Percentiles rank a stretch among this genome's conserved stretches.
Conservation (phyloP, 768 basidiomycete genomes). For the Amanita rubescens region DNA sequence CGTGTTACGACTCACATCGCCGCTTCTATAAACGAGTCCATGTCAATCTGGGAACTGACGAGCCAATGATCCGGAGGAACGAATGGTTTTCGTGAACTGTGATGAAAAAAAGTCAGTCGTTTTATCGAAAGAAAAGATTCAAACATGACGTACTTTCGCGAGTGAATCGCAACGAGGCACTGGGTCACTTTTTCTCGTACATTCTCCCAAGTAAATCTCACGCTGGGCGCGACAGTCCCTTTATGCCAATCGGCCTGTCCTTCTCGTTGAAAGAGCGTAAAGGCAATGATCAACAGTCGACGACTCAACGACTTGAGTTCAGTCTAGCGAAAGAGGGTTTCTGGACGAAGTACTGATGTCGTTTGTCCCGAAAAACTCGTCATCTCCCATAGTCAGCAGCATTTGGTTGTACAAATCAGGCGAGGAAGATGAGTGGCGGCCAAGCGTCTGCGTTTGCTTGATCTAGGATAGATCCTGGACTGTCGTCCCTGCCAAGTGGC, state of each 20-base stretch:
- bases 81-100: conserved; percentile 79
- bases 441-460: conserved; percentile 40
- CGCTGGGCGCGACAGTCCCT: conserved; percentile 21
- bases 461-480: conserved; percentile 27
- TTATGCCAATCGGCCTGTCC: conserved; percentile 26
- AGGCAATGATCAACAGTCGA: conserved; percentile 80
- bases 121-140: conserved; percentile 5
- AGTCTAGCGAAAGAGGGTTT: conserved; percentile 76
- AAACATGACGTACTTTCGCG: conserved; percentile 64
- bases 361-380: conserved; percentile 78
- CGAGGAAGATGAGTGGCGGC: conserved; percentile 69
- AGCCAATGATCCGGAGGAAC: conserved; percentile 88
- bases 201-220: no score
- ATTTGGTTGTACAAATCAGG: conserved; percentile 79
- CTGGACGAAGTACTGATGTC: conserved; percentile 26
- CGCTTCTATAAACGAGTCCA: conserved; percentile 72
- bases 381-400: conserved; percentile 89
- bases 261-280: conserved; percentile 51
- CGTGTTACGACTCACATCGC: conserved; percentile 51
- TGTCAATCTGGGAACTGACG: conserved; percentile 39
- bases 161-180: conserved; percentile 77
- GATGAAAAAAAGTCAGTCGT: not conserved
- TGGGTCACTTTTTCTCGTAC: conserved; percentile 72
- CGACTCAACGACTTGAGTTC: conserved; percentile 71
- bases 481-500: conserved; percentile 53